phyloP scores from a whole-genome alignment of 2,329 filamentous ascomycete species.

The Orbilia ellipsospora region DNA sequence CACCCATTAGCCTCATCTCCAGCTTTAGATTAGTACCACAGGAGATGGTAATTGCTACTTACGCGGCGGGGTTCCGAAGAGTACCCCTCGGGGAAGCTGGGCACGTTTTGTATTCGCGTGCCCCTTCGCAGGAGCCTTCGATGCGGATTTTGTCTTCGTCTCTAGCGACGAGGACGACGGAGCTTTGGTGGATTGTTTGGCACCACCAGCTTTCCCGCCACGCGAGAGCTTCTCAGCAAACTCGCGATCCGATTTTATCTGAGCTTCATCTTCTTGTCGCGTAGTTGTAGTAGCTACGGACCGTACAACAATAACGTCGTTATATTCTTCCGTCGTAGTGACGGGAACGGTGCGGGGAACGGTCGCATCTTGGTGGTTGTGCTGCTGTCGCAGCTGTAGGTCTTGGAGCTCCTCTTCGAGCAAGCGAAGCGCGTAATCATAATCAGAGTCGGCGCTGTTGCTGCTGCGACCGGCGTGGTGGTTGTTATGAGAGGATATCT shows the following conservation, averaged over 20 bases:
- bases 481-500: slow-evolving; percentile 25
- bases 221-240: slow-evolving; percentile 30
- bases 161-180: no score
- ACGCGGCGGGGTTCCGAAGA: slow-evolving; percentile 35
- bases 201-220: slow-evolving; percentile 9
- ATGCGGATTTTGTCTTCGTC: no score
- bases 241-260: slow-evolving; percentile 32
- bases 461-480: neutral
- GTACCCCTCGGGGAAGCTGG: slow-evolving; percentile 24
- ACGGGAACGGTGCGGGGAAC: slow-evolving; percentile 30
- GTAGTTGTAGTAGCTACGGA: no score
- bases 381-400: slow-evolving; percentile 24
- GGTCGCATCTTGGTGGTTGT: slow-evolving; percentile 22
- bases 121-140: neutral
- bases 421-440: slow-evolving; percentile 36
- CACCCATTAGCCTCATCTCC: neutral
- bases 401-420: slow-evolving; percentile 48
- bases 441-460: slow-evolving; percentile 28
- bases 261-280: slow-evolving; percentile 15
- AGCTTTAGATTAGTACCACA: neutral
- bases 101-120: slow-evolving; percentile 12
- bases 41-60: neutral
- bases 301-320: neutral
- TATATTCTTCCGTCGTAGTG: neutral
- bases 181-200: neutral